A percentile compares a stretch with the other conserved stretches of the same genome.
Evolutionary conservation across 163 green algal species (phyloP).

Genomic region (Trebouxiophyceae sp.): DNA sequence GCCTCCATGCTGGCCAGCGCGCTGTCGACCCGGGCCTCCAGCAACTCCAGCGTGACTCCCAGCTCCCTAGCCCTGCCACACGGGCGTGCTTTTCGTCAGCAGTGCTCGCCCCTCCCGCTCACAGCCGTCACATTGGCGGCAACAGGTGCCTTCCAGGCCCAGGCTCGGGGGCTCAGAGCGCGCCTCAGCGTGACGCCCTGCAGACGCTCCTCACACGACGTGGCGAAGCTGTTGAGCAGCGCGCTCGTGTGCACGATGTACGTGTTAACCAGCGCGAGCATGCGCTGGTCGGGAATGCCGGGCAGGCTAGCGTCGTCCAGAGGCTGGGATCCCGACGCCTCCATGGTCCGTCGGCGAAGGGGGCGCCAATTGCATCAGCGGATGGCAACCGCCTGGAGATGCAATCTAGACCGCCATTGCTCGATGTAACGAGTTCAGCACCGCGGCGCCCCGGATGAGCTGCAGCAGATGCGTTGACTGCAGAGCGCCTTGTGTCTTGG

Average conservation of each 20-base stretch:
- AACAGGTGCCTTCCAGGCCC: not conserved
- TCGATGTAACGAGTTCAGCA: no score
- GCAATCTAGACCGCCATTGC: no score
- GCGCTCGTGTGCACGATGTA: constrained; percentile 1
- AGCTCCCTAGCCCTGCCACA: not conserved
- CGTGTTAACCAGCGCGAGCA: constrained; percentile 7
- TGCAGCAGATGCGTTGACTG: no score
- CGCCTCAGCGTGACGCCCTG: not conserved
- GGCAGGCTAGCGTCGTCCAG: not conserved
- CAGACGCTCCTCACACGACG: not conserved
- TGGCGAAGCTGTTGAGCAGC: constrained; percentile 7
- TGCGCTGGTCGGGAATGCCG: constrained; percentile 3
- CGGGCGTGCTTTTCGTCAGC: not conserved
- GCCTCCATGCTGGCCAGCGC: not conserved
- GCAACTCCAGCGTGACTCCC: not conserved
- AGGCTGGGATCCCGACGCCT: no score
- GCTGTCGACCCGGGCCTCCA: not conserved
- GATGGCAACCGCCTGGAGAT: no score
- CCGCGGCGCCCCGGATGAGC: no score
- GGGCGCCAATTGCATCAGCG: no score
- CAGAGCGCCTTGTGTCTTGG: no score
- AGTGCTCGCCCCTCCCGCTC: not conserved
- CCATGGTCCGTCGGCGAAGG: no score
- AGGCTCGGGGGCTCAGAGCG: not conserved
- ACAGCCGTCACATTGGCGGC: no score